Evolutionary conservation across 2,329 filamentous ascomycete species (phyloP).

Genomic region (Pezicula rhizophila): DNA sequence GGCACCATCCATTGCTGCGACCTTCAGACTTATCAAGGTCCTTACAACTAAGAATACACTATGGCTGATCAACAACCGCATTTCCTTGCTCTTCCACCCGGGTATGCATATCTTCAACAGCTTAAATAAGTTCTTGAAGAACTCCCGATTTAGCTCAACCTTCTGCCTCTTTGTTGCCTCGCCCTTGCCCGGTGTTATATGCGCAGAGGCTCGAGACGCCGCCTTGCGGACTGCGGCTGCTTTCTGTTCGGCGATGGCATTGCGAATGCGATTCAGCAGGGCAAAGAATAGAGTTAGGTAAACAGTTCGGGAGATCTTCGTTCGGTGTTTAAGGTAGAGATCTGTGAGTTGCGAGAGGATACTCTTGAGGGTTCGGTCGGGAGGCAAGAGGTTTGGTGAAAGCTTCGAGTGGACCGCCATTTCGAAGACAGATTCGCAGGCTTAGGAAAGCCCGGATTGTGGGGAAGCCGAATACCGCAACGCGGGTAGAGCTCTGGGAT

Average conservation of each 20-base stretch:
- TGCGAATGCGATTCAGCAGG: slow-evolving; percentile 79
- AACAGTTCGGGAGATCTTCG: slow-evolving; percentile 73
- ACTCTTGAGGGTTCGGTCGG: slow-evolving; percentile 57
- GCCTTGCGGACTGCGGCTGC: slow-evolving; percentile 67
- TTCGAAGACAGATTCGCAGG: neutral
- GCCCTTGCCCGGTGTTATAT: slow-evolving; percentile 34
- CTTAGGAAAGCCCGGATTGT: neutral
- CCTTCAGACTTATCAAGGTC: slow-evolving; percentile 89
- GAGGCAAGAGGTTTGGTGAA: slow-evolving; percentile 48
- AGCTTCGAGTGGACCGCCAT: slow-evolving; percentile 81
- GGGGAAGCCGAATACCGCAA: slow-evolving; percentile 1
- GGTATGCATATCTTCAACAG: slow-evolving; percentile 85
- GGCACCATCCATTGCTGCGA: slow-evolving; percentile 90
- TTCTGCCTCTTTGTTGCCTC: slow-evolving; percentile 55
- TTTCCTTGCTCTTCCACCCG: slow-evolving; percentile 82
- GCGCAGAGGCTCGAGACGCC: slow-evolving; percentile 47
- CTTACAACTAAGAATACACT: slow-evolving; percentile 87
- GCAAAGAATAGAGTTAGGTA: slow-evolving; percentile 78
- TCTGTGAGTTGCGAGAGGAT: slow-evolving; percentile 60
- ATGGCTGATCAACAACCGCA: slow-evolving; percentile 79
- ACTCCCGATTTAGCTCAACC: slow-evolving; percentile 88
- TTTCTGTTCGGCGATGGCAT: slow-evolving; percentile 90
- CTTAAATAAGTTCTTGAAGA: slow-evolving; percentile 60
- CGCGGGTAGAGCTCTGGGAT: neutral
- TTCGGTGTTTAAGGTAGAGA: slow-evolving; percentile 74